phyloP scores from a whole-genome alignment of 2,329 filamentous ascomycete genomes.

The Ophiostoma novo-ulmi region DNA sequence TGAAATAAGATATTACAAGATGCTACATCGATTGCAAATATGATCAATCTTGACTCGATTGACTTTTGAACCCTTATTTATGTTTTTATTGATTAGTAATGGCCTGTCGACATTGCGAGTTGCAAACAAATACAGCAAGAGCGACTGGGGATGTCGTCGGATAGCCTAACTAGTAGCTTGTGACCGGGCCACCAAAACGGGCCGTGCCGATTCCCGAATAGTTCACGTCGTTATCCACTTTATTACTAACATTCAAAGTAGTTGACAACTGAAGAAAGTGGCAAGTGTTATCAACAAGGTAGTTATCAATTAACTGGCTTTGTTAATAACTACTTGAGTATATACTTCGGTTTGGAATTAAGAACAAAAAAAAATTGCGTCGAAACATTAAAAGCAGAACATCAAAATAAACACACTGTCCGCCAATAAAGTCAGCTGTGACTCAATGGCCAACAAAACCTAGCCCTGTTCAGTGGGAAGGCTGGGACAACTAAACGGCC shows the following conservation, averaged over 20 bases:
- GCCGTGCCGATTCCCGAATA: constrained; percentile 29
- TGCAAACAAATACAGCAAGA: constrained; percentile 2
- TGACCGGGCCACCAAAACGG: constrained; percentile 27
- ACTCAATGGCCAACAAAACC: background rate
- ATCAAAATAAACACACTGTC: background rate
- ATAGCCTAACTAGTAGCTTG: constrained; percentile 9
- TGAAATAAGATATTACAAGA: background rate
- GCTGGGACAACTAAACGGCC: background rate
- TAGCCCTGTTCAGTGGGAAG: background rate
- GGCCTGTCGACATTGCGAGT: background rate
- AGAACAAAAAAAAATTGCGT: too few species aligned
- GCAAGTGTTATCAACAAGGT: background rate
- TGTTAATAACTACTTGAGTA: background rate
- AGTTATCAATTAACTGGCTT: background rate
- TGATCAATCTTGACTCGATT: too few species aligned
- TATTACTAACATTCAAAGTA: background rate
- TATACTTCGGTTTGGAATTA: too few species aligned
- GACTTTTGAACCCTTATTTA: too few species aligned
- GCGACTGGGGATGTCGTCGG: constrained; percentile 13
- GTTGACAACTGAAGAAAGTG: background rate
- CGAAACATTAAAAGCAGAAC: too few species aligned
- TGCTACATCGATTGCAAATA: too few species aligned
- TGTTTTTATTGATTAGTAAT: background rate
- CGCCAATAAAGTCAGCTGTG: background rate
- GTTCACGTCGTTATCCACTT: constrained; percentile 18